Percentiles rank a stretch among this genome's conserved stretches.
phyloP scores from a whole-genome alignment of 768 basidiomycete species.

The Hemileccinum rubropunctum region DNA sequence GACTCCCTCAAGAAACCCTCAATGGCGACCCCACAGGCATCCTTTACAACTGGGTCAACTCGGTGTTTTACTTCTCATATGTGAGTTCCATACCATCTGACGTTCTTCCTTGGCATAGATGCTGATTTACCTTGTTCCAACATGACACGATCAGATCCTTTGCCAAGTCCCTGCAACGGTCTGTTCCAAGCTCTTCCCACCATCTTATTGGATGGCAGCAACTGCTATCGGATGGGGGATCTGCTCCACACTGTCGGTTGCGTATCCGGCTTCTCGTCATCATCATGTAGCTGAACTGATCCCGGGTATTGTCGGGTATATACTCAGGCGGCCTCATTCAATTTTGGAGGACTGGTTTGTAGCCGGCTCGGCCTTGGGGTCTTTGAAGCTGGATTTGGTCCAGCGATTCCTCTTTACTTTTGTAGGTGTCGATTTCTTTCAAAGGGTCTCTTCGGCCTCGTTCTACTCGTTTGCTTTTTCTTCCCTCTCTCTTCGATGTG shows the following conservation, averaged over 20 bases:
- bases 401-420: conserved; percentile 75
- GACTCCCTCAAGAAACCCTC: conserved; percentile 63
- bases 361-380: conserved; percentile 64
- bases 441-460: not conserved
- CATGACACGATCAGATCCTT: conserved; percentile 47
- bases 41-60: conserved; percentile 72
- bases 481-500: not conserved
- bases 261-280: conserved; percentile 3
- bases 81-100: conserved; percentile 35
- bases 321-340: conserved; percentile 55
- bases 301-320: too few species aligned
- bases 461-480: not conserved
- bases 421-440: conserved; percentile 45
- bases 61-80: conserved; percentile 78
- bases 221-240: conserved; percentile 73
- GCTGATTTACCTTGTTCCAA: not conserved
- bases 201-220: conserved; percentile 63
- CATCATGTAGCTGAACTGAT: not conserved
- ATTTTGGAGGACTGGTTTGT: conserved; percentile 56
- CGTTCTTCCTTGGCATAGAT: not conserved
- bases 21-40: conserved; percentile 63
- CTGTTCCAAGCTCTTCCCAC: conserved; percentile 64
- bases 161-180: conserved; percentile 67
- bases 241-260: conserved; percentile 70
- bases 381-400: conserved; percentile 78